A percentile compares a stretch with the other conserved stretches of the same genome.
Evolutionary conservation across 2,329 filamentous ascomycete species (phyloP).

Genomic region (Juglanconis juglandina): DNA sequence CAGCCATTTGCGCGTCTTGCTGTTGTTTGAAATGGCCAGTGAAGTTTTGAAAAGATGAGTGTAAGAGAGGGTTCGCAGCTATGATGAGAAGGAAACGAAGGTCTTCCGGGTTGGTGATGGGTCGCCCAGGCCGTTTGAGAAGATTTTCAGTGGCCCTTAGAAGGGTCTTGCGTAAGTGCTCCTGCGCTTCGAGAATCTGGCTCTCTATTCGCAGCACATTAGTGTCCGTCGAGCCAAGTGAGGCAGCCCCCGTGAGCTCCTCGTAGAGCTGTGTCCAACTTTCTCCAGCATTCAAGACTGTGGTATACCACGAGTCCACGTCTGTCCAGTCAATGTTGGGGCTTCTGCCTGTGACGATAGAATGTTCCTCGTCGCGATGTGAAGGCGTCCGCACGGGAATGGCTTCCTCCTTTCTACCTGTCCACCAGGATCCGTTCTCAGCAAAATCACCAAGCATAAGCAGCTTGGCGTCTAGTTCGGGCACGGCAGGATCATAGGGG

Average conservation of each 20-base stretch:
- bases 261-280: constrained; percentile 62
- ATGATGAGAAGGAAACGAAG: constrained; percentile 76
- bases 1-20: constrained; percentile 15
- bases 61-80: constrained; percentile 73
- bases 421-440: constrained; percentile 83
- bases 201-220: constrained; percentile 44
- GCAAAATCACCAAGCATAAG: constrained; percentile 71
- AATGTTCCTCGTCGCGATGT: constrained; percentile 31
- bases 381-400: constrained; percentile 31
- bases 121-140: constrained; percentile 73
- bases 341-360: constrained; percentile 54
- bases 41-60: constrained; percentile 41
- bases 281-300: constrained; percentile 64
- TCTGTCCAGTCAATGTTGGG: constrained; percentile 74
- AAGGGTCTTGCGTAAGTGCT: constrained; percentile 65
- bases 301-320: constrained; percentile 70
- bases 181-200: constrained; percentile 54
- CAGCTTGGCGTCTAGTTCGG: constrained; percentile 71
- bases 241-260: constrained; percentile 36
- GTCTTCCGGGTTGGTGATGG: constrained; percentile 65
- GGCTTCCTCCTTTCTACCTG: constrained; percentile 51
- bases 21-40: constrained; percentile 37
- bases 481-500: constrained; percentile 40
- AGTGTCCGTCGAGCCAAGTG: constrained; percentile 29
- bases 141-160: constrained; percentile 77